Base-by-base conservation (phyloP, 2,329 filamentous ascomycete species). In the Raffaelea arxii region DNA sequence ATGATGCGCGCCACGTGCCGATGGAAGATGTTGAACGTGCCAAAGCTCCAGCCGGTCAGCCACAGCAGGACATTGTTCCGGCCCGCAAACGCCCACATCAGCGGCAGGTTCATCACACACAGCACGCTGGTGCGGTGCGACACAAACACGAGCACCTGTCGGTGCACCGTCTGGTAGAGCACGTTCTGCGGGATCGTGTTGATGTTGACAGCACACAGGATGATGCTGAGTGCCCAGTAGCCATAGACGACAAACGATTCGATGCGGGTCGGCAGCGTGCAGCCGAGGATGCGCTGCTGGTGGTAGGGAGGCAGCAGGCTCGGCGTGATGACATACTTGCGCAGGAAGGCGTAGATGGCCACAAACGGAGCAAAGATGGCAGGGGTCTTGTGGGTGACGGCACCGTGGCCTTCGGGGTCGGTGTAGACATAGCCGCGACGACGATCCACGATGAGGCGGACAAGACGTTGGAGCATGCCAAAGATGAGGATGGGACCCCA, bases 31-130 rank as follows among this genome's bases (percentile, higher is more conserved):
- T 78, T 84, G 55, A 79, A 85, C 0, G 77, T 80, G 2, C 71
- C 70, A 56, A 81, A 84, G 11, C 75, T 77, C 80, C 82, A 86
- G 0, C 81, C 80, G 0, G 82, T 85, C 1, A 79, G 57, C 77
- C 77, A 82, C 46, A 84, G 65, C 14, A 84, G 68, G 0, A 80
- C 56, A 43, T 86, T 84, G 51, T 86, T 86, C 7, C 82, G 68
- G 54, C 77, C 76, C 0, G 74, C 76, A 53, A 86, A 85, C 0
- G 84, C 40, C 43, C 48, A 48, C 10, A 51, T 12, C 19, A 50
- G 32, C 18, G 46, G 51, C 3, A 56, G 37, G 44, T 49, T 51
- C 32, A 36, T 36, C 6, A 16, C 14, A 18, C 32, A 36, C 14
- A 36, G 32, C 7, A 36, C 32, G 32, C 32, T 36, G 32, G 32